Evolutionary conservation across 1,139 yeast species (phyloP), one percentile per base, ranked within the genome.

Genomic region (Geotrichum siamense): DNA sequence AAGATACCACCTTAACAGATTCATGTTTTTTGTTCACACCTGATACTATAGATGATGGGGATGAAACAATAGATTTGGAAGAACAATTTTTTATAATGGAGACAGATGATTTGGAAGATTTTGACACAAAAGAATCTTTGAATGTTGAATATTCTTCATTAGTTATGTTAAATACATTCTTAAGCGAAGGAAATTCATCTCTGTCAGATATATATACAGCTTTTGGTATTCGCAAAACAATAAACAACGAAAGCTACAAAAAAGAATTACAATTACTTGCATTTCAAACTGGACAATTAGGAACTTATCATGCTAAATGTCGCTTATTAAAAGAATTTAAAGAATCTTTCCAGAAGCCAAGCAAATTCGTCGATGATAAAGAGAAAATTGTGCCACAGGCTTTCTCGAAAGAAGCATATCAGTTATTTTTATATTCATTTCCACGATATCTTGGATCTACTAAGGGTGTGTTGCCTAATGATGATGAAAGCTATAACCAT

Each of bases 31-130:
- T 16, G 8, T 28, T 28, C 16, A 5, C 6, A 28, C 31, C 31
- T 6, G 13, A 13, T 28, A 12, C 5, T 28, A 5, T 16, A 28
- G 16, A 28, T 28, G 13, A 28, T 25, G 12, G 12, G 8, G 27
- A 25, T 25, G 12, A 25, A 25, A 8, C 27, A 25, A 12, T 25
- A n/a, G 9, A 6, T 17, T 6, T 12, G 5, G 37, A 33, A 21
- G 15, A 12, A 5, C 27, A 21, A 21, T 33, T n/a, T 13, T 6
- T 4, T 12, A 9, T 8, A 12, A 19, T 33, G 4, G 45, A 41
- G 25, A 33, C 38, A 9, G 20, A 29, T 17, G 40, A 36, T 17
- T 31, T 41, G 12, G 45, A 41, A 23, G 45, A 41, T 20, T 23
- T 13, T 30, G 45, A 41, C 17, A 30, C 20, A 20, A 19, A 37